These are phyloP conservation scores for Populus davidiana DNA, from an alignment of 345 rosid species.

Conservation along the genomic window DNA sequence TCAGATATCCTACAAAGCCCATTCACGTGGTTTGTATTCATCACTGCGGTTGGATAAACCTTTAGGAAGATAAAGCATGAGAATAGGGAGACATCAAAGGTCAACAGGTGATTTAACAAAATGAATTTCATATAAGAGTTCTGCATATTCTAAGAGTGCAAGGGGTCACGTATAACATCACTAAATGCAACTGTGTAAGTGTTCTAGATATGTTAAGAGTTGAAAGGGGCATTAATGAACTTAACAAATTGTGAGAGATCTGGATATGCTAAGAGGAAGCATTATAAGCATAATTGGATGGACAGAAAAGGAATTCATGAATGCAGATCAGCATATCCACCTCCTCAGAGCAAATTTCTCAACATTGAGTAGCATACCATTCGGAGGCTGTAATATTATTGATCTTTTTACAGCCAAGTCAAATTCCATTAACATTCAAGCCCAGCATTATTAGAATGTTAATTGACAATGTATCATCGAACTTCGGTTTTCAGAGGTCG, in stretches of 20 bases:
- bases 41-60: not conserved
- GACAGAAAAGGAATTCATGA: not conserved
- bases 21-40: not conserved
- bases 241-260: not conserved
- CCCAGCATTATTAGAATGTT: not conserved
- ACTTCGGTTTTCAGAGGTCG: not conserved
- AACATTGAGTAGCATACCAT: not conserved
- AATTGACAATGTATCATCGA: not conserved
- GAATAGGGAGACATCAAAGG: not conserved
- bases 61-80: not conserved
- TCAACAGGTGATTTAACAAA: not conserved
- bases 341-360: not conserved
- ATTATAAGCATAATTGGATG: not conserved
- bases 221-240: not conserved
- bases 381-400: too few species aligned
- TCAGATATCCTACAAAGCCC: not conserved
- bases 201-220: not conserved
- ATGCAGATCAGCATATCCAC: not conserved
- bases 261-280: not conserved
- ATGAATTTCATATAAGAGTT: not conserved
- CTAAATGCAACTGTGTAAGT: not conserved
- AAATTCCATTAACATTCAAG: not conserved
- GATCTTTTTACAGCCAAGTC: too few species aligned
- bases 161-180: not conserved
- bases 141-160: not conserved